Evolutionary conservation across 257 asterid species (phyloP), one percentile per base, ranked within the genome.

Genomic region (Penstemon newberryi): DNA sequence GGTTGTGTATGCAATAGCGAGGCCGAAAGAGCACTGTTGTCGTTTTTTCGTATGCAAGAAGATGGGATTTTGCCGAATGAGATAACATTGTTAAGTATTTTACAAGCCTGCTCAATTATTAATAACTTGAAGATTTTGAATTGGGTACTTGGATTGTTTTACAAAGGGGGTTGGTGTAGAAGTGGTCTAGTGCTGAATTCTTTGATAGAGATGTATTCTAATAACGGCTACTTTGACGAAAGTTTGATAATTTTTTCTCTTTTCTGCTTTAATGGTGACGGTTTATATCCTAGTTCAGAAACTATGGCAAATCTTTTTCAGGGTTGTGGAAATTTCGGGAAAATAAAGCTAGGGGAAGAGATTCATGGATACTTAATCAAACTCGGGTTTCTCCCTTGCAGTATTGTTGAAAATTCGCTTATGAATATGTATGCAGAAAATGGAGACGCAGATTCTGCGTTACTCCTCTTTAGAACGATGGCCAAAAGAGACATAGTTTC

Each of bases 331-430:
- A 66, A 67, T 50, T 55, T 58, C 5, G 73, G 75, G 13, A 57
- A n/a, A 3, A 60, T 73, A 12, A 64, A 68, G 65, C 45, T 71
- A 9, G 88, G 84, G 60, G 47, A 65, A 66, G 75, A 62, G 79
- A 65, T 83, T 59, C 86, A 83, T 65, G 86, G 78, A 53, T 83
- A 78, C 76, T 73, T 83, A 33, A 68, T 73, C 68, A 83, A 83
- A 71, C 73, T 75, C 0, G 82, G 84, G 6, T 70, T 70, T 75
- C 75, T 83, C 54, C 84, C 79, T 18, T 55, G 70, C 58, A 62
- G 58, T 7, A 25, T 71, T 44, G 74, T 68, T 9, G 86, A 78
- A 15, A 83, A 83, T 71, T 83, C 89, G 0, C 82, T 83, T 15
- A 71, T 83, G 13, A 68, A 83, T 65, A 65, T 81, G 84, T 83